These are phyloP conservation scores for Suillus variegatus DNA, from an alignment of 768 basidiomycete genomes.

Conservation along the genomic window DNA sequence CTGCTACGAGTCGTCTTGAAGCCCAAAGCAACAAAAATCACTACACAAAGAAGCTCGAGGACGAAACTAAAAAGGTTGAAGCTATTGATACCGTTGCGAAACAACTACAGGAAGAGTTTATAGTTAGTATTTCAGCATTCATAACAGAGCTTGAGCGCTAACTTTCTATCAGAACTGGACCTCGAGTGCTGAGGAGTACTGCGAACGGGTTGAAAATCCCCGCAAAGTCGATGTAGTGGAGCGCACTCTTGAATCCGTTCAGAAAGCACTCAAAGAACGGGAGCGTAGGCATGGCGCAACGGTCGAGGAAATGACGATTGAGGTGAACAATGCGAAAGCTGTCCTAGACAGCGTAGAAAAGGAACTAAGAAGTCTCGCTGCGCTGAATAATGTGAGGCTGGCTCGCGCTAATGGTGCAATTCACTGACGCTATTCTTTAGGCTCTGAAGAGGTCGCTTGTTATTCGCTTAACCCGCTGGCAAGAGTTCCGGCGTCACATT, in stretches of 20 bases:
- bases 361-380: constrained; percentile 63
- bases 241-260: constrained; percentile 60
- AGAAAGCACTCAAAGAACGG: constrained; percentile 64
- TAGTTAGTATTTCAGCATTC: constrained; percentile 38
- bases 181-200: constrained; percentile 61
- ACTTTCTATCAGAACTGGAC: constrained; percentile 57
- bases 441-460: constrained; percentile 66
- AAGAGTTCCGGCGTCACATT: constrained; percentile 85
- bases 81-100: constrained; percentile 47
- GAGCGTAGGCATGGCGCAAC: constrained; percentile 77
- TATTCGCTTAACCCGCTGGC: constrained; percentile 73
- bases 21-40: constrained; percentile 50
- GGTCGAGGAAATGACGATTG: constrained; percentile 73
- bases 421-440: constrained; percentile 38
- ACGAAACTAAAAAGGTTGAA: constrained; percentile 47
- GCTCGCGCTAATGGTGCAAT: not conserved
- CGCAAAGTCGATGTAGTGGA: constrained; percentile 59
- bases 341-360: constrained; percentile 59
- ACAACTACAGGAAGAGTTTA: constrained; percentile 61
- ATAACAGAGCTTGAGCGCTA: not conserved
- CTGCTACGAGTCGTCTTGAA: constrained; percentile 48
- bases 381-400: constrained; percentile 60
- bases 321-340: constrained; percentile 65
- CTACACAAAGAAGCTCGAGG: constrained; percentile 53
- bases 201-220: constrained; percentile 55